These are phyloP conservation scores for Cladosporium sphaerospermum DNA, from an alignment of 2,329 filamentous ascomycete genomes.

Conservation along the genomic window DNA sequence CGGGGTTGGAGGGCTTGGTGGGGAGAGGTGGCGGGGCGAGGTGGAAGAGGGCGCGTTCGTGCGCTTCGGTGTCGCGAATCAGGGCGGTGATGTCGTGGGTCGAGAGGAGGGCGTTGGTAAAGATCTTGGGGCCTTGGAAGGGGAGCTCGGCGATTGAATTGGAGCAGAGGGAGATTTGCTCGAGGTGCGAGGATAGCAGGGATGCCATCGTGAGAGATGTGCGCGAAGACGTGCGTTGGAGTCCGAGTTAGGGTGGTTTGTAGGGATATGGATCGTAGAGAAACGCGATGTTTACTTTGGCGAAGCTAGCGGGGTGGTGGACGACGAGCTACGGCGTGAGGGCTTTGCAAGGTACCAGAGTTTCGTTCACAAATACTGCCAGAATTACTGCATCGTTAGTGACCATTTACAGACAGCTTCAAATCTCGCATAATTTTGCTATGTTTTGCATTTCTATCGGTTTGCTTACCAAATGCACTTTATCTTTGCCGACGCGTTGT, in stretches of 20 bases:
- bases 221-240: background rate
- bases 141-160: slow-evolving; percentile 43
- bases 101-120: slow-evolving; percentile 85
- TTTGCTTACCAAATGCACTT: no score
- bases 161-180: slow-evolving; percentile 45
- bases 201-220: slow-evolving; percentile 23
- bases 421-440: no score
- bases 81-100: slow-evolving; percentile 88
- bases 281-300: no score
- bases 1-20: slow-evolving; percentile 40
- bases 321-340: no score
- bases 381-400: no score
- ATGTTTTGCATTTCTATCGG: no score
- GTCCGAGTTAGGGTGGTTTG: background rate
- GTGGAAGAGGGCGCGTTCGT: slow-evolving; percentile 92
- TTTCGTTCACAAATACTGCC: no score
- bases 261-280: no score
- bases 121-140: slow-evolving; percentile 86
- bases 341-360: no score
- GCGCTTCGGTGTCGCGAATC: slow-evolving; percentile 89
- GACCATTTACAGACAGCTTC: no score
- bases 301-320: no score
- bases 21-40: slow-evolving; percentile 62
- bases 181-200: slow-evolving; percentile 43
- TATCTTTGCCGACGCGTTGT: background rate